These are phyloP conservation scores for Blastomyces percursus DNA, from an alignment of 2,329 filamentous ascomycete genomes.

Conservation along the genomic window DNA sequence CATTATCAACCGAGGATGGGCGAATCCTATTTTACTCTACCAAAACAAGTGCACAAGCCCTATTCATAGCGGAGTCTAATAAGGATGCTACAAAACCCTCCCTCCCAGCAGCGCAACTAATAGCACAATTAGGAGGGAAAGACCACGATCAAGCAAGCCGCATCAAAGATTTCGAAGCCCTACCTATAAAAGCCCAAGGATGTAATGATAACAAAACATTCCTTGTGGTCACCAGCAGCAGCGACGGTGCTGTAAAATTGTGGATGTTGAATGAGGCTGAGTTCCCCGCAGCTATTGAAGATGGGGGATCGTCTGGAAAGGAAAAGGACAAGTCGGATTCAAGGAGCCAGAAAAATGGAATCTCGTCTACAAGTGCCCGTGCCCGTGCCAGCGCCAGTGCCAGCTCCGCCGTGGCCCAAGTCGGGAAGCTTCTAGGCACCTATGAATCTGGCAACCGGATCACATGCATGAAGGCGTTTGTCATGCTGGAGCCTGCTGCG, in stretches of 20 bases:
- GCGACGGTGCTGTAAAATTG: constrained; percentile 72
- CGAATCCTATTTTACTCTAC: constrained; percentile 75
- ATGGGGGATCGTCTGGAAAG: constrained; percentile 13
- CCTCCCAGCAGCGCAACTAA: constrained; percentile 48
- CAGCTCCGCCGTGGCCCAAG: constrained; percentile 25
- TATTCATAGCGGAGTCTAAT: constrained; percentile 25
- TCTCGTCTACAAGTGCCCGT: constrained; percentile 8
- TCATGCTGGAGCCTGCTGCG: constrained; percentile 56
- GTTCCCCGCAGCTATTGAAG: constrained; percentile 12
- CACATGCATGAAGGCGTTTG: constrained; percentile 75
- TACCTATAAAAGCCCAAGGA: constrained; percentile 35
- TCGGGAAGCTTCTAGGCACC: constrained; percentile 59
- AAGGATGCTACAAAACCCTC: constrained; percentile 41
- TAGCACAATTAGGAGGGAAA: constrained; percentile 71
- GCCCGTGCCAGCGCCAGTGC: background rate
- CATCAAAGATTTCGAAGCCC: constrained; percentile 77
- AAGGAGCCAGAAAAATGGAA: constrained; percentile 10
- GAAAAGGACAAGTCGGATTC: constrained; percentile 13
- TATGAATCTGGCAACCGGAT: constrained; percentile 83
- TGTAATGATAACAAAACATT: constrained; percentile 30
- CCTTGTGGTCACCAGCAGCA: constrained; percentile 63
- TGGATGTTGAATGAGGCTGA: constrained; percentile 49
- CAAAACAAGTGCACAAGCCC: constrained; percentile 24
- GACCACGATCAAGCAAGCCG: constrained; percentile 55
- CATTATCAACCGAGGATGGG: constrained; percentile 82